These are phyloP conservation scores for Raphanus raphanistrum DNA, from an alignment of 345 rosid genomes.

Conservation along the genomic window DNA sequence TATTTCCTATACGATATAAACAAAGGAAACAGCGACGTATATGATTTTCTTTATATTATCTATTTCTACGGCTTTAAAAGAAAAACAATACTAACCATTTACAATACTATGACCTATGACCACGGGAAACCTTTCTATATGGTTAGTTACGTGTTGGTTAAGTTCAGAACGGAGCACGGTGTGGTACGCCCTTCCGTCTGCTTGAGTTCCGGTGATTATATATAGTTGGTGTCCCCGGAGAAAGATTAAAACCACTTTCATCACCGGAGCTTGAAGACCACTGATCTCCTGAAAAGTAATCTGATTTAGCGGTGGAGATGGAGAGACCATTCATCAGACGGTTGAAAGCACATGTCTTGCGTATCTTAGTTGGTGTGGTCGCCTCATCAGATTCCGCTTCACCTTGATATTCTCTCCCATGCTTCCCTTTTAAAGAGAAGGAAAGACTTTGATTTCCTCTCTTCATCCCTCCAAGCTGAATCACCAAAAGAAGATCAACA, in stretches of 20 bases:
- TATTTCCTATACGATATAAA: neutral
- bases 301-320: constrained; percentile 42
- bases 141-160: constrained; percentile 13
- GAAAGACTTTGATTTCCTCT: constrained; percentile 63
- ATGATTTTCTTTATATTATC: neutral
- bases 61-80: constrained; percentile 1
- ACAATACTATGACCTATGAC: neutral
- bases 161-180: constrained; percentile 68
- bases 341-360: constrained; percentile 55
- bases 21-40: neutral
- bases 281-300: constrained; percentile 38
- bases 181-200: constrained; percentile 81
- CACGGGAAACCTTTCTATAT: neutral
- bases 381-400: constrained; percentile 69
- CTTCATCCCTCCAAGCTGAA: constrained; percentile 75
- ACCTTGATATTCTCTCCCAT: constrained; percentile 45
- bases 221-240: constrained; percentile 63
- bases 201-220: constrained; percentile 68
- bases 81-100: constrained; percentile 18
- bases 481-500: neutral
- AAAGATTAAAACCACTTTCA: constrained; percentile 50
- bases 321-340: constrained; percentile 63
- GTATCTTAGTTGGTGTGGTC: constrained; percentile 70
- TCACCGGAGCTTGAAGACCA: constrained; percentile 61
- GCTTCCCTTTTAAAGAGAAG: constrained; percentile 55